These are phyloP conservation scores for Leptodermis oblonga DNA, from an alignment of 257 asterid genomes.

Conservation along the genomic window DNA sequence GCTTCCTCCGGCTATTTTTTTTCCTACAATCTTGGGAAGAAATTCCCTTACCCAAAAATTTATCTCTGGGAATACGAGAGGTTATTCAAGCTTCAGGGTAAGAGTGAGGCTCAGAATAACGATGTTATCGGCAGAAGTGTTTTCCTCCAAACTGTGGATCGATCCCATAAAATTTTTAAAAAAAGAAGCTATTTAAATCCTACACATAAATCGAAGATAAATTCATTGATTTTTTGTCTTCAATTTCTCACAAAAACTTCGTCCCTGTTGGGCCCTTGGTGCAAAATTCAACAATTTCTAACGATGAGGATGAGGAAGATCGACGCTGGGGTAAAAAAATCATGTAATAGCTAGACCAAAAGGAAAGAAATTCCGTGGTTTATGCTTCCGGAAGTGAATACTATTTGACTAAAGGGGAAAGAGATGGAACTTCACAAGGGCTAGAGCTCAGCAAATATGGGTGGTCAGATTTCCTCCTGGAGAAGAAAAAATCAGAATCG, in stretches of 20 bases:
- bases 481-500: conserved; percentile 6
- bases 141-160: conserved; percentile 8
- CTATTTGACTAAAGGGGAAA: conserved; percentile 20
- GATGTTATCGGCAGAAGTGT: conserved; percentile 16
- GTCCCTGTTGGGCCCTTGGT: conserved; percentile 27
- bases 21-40: neutral
- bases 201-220: conserved; percentile 22
- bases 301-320: neutral
- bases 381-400: conserved; percentile 29
- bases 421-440: conserved; percentile 13
- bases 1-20: no score
- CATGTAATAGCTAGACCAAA: conserved; percentile 16
- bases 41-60: conserved; percentile 22
- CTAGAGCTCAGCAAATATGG: conserved; percentile 31
- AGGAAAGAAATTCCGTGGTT: conserved; percentile 14
- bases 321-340: conserved; percentile 5
- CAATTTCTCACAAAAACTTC: conserved; percentile 3
- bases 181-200: conserved; percentile 20
- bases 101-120: neutral
- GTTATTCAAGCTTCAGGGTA: neutral
- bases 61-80: conserved; percentile 17
- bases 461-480: conserved; percentile 21
- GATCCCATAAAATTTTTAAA: conserved; percentile 14
- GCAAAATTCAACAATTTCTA: neutral
- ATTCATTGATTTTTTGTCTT: conserved; percentile 15